These are phyloP conservation scores for Rhodotorula mucilaginosa DNA, from an alignment of 1,284 basidiomycete species.

Conservation along the genomic window DNA sequence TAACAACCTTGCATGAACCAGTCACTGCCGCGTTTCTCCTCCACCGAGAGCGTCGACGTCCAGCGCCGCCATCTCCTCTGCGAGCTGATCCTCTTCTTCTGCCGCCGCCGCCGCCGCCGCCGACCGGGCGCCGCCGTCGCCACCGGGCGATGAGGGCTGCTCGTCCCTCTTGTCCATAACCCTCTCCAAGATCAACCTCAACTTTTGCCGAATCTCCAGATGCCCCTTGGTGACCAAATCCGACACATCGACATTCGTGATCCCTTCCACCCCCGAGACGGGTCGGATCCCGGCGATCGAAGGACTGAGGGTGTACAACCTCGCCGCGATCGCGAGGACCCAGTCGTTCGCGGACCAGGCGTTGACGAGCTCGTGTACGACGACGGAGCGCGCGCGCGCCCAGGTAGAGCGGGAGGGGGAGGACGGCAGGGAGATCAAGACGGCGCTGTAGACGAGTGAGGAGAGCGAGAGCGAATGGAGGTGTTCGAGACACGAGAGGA, in stretches of 20 bases:
- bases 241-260: slow-evolving; percentile 52
- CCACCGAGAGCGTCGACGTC: background rate
- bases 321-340: slow-evolving; percentile 56
- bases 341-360: slow-evolving; percentile 53
- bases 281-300: slow-evolving; percentile 51
- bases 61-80: background rate
- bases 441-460: slow-evolving; percentile 55
- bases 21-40: background rate
- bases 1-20: no score
- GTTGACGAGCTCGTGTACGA: slow-evolving; percentile 53
- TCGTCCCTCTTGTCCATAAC: slow-evolving; percentile 10
- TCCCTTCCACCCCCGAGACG: slow-evolving; percentile 48
- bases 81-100: background rate
- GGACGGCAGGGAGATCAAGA: slow-evolving; percentile 55
- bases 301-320: slow-evolving; percentile 53
- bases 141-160: background rate
- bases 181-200: slow-evolving; percentile 21
- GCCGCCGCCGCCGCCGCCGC: background rate
- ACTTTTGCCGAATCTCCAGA: slow-evolving; percentile 21
- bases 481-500: slow-evolving; percentile 55
- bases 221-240: slow-evolving; percentile 38
- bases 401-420: slow-evolving; percentile 53
- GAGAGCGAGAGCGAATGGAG: slow-evolving; percentile 45
- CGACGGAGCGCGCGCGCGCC: slow-evolving; percentile 52
- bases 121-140: background rate